Percentiles rank a stretch among this genome's conserved stretches.
These are phyloP conservation scores for Quercus agrifolia DNA, from an alignment of 306 rosid genomes.

Conservation along the genomic window DNA sequence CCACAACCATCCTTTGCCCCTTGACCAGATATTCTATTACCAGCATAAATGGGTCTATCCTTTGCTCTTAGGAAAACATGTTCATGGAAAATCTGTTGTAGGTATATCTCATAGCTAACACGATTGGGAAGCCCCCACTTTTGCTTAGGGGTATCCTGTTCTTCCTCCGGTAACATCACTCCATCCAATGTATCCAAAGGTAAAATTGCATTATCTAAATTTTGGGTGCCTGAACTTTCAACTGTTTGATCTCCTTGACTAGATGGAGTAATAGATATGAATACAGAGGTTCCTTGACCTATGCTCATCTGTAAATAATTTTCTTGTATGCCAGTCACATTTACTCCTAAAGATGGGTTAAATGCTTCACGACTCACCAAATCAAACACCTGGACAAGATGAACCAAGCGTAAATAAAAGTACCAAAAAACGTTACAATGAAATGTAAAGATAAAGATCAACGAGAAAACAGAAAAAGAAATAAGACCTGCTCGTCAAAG, in stretches of 20 bases:
- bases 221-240: constrained; percentile 39
- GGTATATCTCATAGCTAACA: constrained; percentile 71
- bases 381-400: constrained; percentile 73
- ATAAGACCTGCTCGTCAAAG: constrained; percentile 62
- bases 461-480: not conserved
- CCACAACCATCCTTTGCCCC: constrained; percentile 62
- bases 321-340: constrained; percentile 86
- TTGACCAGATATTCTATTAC: constrained; percentile 39
- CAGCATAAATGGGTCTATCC: constrained; percentile 44
- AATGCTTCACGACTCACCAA: constrained; percentile 89
- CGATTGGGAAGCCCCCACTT: constrained; percentile 48
- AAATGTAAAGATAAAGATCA: not conserved
- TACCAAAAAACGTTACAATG: constrained; percentile 5
- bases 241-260: constrained; percentile 43
- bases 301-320: constrained; percentile 79
- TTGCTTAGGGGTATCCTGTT: constrained; percentile 37
- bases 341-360: constrained; percentile 60
- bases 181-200: constrained; percentile 80
- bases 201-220: constrained; percentile 51
- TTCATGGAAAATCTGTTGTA: constrained; percentile 81
- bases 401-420: constrained; percentile 14
- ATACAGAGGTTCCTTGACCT: constrained; percentile 72
- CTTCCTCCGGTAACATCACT: constrained; percentile 50
- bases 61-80: constrained; percentile 64
- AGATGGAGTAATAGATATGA: constrained; percentile 63